These are phyloP conservation scores for Monosporascus cannonballus DNA, from an alignment of 2,329 filamentous ascomycete genomes.

Conservation along the genomic window DNA sequence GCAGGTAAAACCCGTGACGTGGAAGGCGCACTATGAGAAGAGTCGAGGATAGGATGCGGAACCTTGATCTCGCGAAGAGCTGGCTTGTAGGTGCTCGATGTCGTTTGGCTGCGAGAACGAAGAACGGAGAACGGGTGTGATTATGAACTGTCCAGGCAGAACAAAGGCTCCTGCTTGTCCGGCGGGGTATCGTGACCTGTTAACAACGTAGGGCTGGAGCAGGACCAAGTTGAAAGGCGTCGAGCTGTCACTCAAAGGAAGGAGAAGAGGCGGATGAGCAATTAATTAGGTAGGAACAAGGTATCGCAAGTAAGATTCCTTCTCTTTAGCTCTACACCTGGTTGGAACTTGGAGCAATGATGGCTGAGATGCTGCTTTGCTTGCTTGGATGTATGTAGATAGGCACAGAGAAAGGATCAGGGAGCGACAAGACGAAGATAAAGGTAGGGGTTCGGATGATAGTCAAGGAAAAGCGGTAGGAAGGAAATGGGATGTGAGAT, in stretches of 20 bases:
- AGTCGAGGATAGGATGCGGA: constrained; percentile 10
- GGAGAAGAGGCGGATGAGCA: constrained; percentile 13
- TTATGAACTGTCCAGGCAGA: constrained; percentile 17
- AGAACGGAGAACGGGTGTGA: constrained; percentile 4
- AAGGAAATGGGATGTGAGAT: constrained; percentile 15
- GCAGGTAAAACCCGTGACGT: constrained; percentile 23
- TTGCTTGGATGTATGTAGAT: background rate
- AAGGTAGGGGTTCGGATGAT: constrained; percentile 17
- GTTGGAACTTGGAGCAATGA: constrained; percentile 17
- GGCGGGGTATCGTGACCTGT: constrained; percentile 15
- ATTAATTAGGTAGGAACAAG: constrained; percentile 18
- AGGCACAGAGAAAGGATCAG: constrained; percentile 23
- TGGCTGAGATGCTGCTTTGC: constrained; percentile 15
- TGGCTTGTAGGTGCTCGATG: constrained; percentile 5
- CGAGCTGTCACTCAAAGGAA: constrained; percentile 21
- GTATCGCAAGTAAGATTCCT: constrained; percentile 17
- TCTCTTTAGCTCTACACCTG: constrained; percentile 13
- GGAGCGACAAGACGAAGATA: constrained; percentile 28
- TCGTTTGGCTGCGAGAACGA: constrained; percentile 11
- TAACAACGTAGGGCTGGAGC: constrained; percentile 7
- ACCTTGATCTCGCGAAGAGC: background rate
- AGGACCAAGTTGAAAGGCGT: constrained; percentile 21
- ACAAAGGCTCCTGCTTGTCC: constrained; percentile 18
- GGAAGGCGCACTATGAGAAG: constrained; percentile 16
- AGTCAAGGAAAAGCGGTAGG: constrained; percentile 21